Percentiles rank a stretch among this genome's conserved stretches.
Conservation (phyloP, 1,139 yeast genomes). For the Keqinozyma sinolaborantium region DNA sequence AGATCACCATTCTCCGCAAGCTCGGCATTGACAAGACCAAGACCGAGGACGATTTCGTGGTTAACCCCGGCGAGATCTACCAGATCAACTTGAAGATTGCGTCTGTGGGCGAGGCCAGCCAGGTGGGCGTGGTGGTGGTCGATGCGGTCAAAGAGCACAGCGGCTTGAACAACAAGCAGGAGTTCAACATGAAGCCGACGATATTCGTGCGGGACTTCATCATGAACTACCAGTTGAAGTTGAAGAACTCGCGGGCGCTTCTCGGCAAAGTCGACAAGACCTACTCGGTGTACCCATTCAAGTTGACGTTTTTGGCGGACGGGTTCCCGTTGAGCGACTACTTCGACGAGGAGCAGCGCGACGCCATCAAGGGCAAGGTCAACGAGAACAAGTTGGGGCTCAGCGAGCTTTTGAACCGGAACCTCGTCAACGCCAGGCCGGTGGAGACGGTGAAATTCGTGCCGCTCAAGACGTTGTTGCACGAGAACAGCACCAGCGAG, state of each 20-base stretch:
- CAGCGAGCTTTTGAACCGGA: slow-evolving; percentile 77
- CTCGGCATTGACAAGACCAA: slow-evolving; percentile 23
- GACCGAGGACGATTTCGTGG: slow-evolving; percentile 77
- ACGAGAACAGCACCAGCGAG: slow-evolving; percentile 59
- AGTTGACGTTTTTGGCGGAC: slow-evolving; percentile 62
- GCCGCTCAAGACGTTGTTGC: slow-evolving; percentile 60
- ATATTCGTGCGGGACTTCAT: slow-evolving; percentile 85
- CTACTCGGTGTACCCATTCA: slow-evolving; percentile 89
- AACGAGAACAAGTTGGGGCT: slow-evolving; percentile 71
- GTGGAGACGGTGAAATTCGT: slow-evolving; percentile 68
- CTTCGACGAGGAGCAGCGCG: slow-evolving; percentile 33
- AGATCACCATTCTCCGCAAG: slow-evolving; percentile 20
- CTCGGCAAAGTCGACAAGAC: slow-evolving; percentile 66
- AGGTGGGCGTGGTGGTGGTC: slow-evolving; percentile 63
- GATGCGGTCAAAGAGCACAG: slow-evolving; percentile 61
- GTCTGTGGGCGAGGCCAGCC: slow-evolving; percentile 51
- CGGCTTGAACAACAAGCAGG: slow-evolving; percentile 55
- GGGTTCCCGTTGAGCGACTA: slow-evolving; percentile 48
- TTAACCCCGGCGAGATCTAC: slow-evolving; percentile 82
- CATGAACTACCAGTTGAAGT: slow-evolving; percentile 68
- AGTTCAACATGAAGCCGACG: slow-evolving; percentile 62
- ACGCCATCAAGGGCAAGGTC: slow-evolving; percentile 46
- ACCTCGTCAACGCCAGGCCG: slow-evolving; percentile 72
- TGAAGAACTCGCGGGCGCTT: slow-evolving; percentile 71
- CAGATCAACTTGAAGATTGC: slow-evolving; percentile 79